Evolutionary conservation across 2,329 filamentous ascomycete genomes (phyloP).

Genomic region (Pseudocercospora ulei): DNA sequence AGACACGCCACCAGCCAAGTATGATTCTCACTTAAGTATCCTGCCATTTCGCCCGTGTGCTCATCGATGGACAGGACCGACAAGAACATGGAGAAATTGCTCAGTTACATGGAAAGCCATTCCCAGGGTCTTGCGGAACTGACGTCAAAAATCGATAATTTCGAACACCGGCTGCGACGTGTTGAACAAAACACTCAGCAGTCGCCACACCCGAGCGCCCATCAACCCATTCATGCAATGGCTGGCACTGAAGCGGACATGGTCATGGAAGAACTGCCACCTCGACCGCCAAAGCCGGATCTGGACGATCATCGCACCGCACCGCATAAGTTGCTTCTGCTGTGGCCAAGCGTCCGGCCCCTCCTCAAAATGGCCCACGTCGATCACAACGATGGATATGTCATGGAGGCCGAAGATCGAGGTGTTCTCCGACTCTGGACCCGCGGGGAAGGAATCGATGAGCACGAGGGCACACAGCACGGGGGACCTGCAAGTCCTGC

Average conservation of each 20-base stretch:
- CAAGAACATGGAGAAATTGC: slow-evolving; percentile 44
- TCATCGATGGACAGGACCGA: slow-evolving; percentile 38
- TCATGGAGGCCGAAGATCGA: slow-evolving; percentile 34
- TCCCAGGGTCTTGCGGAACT: slow-evolving; percentile 28
- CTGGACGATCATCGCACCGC: slow-evolving; percentile 81
- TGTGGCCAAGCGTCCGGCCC: slow-evolving; percentile 46
- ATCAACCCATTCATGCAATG: slow-evolving; percentile 8
- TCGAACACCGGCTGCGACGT: slow-evolving; percentile 26
- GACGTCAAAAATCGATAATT: slow-evolving; percentile 23
- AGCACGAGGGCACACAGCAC: slow-evolving; percentile 30
- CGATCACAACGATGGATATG: slow-evolving; percentile 31
- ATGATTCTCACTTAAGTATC: slow-evolving; percentile 34
- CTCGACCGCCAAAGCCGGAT: slow-evolving; percentile 49
- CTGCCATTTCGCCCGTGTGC: slow-evolving; percentile 16
- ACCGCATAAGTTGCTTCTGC: slow-evolving; percentile 67
- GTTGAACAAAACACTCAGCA: slow-evolving; percentile 23
- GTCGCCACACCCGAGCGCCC: slow-evolving; percentile 8
- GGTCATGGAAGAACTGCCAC: slow-evolving; percentile 25
- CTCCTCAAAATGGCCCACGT: slow-evolving; percentile 29
- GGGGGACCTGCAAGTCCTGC: slow-evolving; percentile 36
- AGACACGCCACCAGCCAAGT: slow-evolving; percentile 87
- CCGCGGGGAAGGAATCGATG: slow-evolving; percentile 36
- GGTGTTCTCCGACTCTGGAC: slow-evolving; percentile 34
- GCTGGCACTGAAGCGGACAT: slow-evolving; percentile 13
- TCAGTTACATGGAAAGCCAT: slow-evolving; percentile 38